phyloP scores from a whole-genome alignment of 2,329 filamentous ascomycete species.

The Sporothrix luriei region DNA sequence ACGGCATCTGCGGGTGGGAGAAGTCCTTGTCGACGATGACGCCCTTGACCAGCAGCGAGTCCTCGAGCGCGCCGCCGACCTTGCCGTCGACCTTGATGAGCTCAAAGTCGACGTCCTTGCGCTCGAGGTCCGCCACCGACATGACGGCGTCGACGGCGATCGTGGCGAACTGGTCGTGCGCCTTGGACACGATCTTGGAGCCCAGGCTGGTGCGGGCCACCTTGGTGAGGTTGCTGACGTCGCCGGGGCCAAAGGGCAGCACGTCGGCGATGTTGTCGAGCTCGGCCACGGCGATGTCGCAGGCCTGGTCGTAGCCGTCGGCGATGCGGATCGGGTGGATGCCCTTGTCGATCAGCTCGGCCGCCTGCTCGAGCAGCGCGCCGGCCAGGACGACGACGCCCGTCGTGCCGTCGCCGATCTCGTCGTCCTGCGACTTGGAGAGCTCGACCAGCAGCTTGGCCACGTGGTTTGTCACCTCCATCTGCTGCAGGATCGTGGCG shows the following conservation, averaged over 20 bases:
- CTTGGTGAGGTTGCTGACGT: conserved; percentile 86
- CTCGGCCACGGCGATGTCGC: conserved; percentile 91
- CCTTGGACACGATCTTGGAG: conserved; percentile 98
- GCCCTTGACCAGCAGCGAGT: conserved; percentile 92
- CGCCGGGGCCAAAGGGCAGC: conserved; percentile 78
- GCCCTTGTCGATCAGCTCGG: conserved; percentile 98
- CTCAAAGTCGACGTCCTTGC: conserved; percentile 98
- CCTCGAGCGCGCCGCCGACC: conserved; percentile 90
- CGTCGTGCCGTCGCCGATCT: conserved; percentile 97
- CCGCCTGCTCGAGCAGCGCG: conserved; percentile 91
- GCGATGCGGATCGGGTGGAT: conserved; percentile 99
- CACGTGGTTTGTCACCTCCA: conserved; percentile 99
- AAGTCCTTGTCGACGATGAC: conserved; percentile 99
- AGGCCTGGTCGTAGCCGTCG: conserved; percentile 96
- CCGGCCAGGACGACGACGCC: conserved; percentile 96
- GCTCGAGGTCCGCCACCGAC: conserved; percentile 91
- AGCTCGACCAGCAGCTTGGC: conserved; percentile 95
- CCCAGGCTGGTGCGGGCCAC: conserved; percentile 94
- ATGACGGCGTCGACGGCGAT: conserved; percentile 97
- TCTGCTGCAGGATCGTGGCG: conserved; percentile 94
- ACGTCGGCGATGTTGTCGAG: conserved; percentile 91
- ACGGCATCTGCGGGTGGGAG: conserved; percentile 98
- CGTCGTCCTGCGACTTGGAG: conserved; percentile 97
- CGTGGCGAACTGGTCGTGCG: conserved; percentile 95
- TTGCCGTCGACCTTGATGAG: conserved; percentile 99